Base-by-base conservation (phyloP, 305 asterid species). In the Fraxinus dipetala region DNA sequence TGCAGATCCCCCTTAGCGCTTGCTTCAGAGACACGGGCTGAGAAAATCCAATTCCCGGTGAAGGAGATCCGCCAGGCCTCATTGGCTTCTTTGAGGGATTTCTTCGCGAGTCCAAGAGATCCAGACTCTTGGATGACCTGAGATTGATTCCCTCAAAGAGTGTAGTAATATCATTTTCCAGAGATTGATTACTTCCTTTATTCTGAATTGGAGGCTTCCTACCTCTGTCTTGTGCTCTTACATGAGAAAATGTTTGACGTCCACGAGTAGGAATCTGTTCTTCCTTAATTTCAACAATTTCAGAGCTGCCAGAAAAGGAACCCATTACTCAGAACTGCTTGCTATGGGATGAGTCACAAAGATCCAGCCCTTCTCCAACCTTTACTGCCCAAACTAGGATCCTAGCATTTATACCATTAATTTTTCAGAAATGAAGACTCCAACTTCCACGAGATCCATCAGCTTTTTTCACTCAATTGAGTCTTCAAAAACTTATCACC, bases 1-100 rank as follows among this genome's bases (percentile, higher is more conserved):
- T 96, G 89, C 99, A 94, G 81, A 90, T 84, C 40, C 99, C 98
- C 83, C 99, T 90, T 32, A 94, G 84, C 0, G 99, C 97, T 88
- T 96, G 98, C 81, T 96, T 96, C 75, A 96, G 80, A 81, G 99
- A 92, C 45, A 93, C 93, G 3, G 98, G 95, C 87, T 96, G 98
- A 1, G 98, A 93, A 85, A 91, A 91, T 70, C 99, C 96, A 76
- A 93, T 90, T 63, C 91, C 98, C 0, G 98, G 94, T 40, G 99
- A 90, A 84, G 84, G 86, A 76, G 94, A 84, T 18, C 90, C 94
- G 3, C 79, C 82, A 34, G 73, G 89, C 83, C 89, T 86, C 92
- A 95, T 91, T 6, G 99, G 98, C 91, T 82, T 93, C 91, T 95
- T 95, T 0, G 94, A 92, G 72, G 93, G 79, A 81, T 94, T 92